A percentile compares a stretch with the other conserved stretches of the same genome.
Evolutionary conservation across 192 early-diverging fungal species (phyloP).

Genomic region (Mycoemilia scoparia): DNA sequence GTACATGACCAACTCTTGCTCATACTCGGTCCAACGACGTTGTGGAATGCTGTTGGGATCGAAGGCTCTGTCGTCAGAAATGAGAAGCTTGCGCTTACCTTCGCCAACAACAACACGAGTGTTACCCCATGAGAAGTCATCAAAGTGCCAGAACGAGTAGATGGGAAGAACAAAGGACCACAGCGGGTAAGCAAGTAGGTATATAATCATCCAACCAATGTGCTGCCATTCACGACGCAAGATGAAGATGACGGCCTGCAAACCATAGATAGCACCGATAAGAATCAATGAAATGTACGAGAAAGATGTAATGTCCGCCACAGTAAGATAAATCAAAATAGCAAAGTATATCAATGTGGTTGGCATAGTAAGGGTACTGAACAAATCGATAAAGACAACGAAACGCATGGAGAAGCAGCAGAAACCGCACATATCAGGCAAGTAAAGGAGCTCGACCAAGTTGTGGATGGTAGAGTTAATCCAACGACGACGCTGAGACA

Average conservation of each 20-base stretch:
- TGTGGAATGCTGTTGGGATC: constrained; percentile 71
- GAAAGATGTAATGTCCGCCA: constrained; percentile 39
- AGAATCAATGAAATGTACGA: constrained; percentile 69
- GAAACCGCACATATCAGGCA: constrained; percentile 82
- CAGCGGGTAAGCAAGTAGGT: constrained; percentile 77
- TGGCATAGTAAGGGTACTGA: constrained; percentile 66
- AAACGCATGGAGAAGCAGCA: constrained; percentile 98
- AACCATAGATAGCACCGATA: constrained; percentile 66
- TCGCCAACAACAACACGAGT: constrained; percentile 68
- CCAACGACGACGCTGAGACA: constrained; percentile 92
- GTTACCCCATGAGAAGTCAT: constrained; percentile 98
- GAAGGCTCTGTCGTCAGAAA: constrained; percentile 59
- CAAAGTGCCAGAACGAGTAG: constrained; percentile 97
- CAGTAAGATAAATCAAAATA: constrained; percentile 57
- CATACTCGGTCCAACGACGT: constrained; percentile 75
- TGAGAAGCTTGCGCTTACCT: constrained; percentile 42
- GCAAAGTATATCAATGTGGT: constrained; percentile 65
- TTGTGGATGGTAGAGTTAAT: constrained; percentile 97
- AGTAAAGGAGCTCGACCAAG: constrained; percentile 60
- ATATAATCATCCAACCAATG: constrained; percentile 70
- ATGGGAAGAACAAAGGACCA: constrained; percentile 82
- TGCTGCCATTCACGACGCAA: constrained; percentile 62
- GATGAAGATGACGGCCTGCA: constrained; percentile 72
- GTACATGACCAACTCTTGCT: constrained; percentile 44
- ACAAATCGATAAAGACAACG: constrained; percentile 84